These are phyloP conservation scores for Cymbopogon citratus DNA, from an alignment of 176 grass and related monocot species.

Conservation along the genomic window DNA sequence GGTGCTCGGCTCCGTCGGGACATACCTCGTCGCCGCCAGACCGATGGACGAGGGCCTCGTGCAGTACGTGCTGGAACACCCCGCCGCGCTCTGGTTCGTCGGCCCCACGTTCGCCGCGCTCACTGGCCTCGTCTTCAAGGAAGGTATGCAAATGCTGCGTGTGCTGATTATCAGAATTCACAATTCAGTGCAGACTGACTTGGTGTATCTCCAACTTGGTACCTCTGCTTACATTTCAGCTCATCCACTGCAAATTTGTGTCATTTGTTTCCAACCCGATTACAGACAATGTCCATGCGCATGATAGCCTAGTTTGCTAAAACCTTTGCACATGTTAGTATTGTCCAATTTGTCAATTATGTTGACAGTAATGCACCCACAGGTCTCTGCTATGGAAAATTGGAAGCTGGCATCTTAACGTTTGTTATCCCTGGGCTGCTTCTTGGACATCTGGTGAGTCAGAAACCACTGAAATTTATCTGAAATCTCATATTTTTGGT, in stretches of 20 bases:
- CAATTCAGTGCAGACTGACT: no score
- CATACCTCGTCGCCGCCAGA: conserved; percentile 45
- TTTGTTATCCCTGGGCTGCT: conserved; percentile 89
- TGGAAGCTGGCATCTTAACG: conserved; percentile 82
- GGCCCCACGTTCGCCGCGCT: conserved; percentile 77
- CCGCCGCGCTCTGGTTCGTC: conserved; percentile 53
- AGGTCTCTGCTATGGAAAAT: conserved; percentile 92
- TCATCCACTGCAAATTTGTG: neutral
- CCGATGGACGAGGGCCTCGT: conserved; percentile 57
- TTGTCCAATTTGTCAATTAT: neutral
- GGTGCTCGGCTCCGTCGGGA: conserved; percentile 47
- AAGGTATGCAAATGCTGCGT: conserved; percentile 39
- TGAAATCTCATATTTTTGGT: neutral
- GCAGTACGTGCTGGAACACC: conserved; percentile 57
- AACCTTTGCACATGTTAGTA: neutral
- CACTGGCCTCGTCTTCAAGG: conserved; percentile 91
- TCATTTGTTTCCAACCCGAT: no score
- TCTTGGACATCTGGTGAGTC: conserved; percentile 82
- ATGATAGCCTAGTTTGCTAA: neutral
- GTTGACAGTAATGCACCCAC: neutral
- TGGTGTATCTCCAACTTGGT: neutral
- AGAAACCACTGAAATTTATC: neutral
- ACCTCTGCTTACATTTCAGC: no score
- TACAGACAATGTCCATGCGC: neutral
- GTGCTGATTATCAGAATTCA: no score